phyloP scores from a whole-genome alignment of 495 filamentous ascomycete species.

The Podospora pseudocomata region DNA sequence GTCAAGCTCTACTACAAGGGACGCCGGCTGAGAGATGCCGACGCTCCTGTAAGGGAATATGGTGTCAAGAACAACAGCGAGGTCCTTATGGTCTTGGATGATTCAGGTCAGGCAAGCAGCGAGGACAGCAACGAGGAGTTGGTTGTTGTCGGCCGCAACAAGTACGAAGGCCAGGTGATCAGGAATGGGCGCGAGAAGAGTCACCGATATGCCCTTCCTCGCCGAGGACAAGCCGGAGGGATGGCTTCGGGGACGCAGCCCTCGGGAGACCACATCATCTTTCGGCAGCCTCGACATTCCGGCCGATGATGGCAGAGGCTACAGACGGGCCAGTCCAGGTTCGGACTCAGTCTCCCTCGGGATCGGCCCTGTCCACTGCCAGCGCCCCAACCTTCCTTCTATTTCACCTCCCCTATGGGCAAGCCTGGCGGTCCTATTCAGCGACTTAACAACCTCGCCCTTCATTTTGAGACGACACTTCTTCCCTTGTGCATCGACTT shows the following conservation, averaged over 20 bases:
- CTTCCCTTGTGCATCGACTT: conserved; percentile 65
- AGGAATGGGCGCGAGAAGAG: not conserved
- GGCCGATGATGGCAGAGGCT: conserved; percentile 16
- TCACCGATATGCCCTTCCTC: conserved; percentile 15
- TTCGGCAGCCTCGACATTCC: conserved; percentile 32
- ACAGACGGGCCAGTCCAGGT: conserved; percentile 26
- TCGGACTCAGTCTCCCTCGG: conserved; percentile 28
- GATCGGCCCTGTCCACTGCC: conserved; percentile 22
- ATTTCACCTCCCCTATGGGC: conserved; percentile 14
- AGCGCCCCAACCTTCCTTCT: conserved; percentile 14
- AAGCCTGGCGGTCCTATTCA: conserved; percentile 54
- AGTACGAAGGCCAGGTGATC: conserved; percentile 3
- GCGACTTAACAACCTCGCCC: conserved; percentile 66
- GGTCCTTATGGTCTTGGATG: conserved; percentile 54
- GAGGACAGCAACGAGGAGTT: conserved; percentile 52
- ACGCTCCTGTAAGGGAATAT: conserved; percentile 63
- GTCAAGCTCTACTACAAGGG: conserved; percentile 83
- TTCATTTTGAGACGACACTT: conserved; percentile 63
- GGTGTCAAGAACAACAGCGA: conserved; percentile 78
- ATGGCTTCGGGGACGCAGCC: conserved; percentile 33
- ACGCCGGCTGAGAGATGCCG: conserved; percentile 64
- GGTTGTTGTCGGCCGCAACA: conserved; percentile 33
- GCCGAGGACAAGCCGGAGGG: conserved; percentile 25
- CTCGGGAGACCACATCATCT: conserved; percentile 36
- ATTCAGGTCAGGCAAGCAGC: conserved; percentile 45